A percentile compares a stretch with the other conserved stretches of the same genome.
Evolutionary conservation across 2,329 filamentous ascomycete species (phyloP).

Genomic region (Escovopsis sp.): DNA sequence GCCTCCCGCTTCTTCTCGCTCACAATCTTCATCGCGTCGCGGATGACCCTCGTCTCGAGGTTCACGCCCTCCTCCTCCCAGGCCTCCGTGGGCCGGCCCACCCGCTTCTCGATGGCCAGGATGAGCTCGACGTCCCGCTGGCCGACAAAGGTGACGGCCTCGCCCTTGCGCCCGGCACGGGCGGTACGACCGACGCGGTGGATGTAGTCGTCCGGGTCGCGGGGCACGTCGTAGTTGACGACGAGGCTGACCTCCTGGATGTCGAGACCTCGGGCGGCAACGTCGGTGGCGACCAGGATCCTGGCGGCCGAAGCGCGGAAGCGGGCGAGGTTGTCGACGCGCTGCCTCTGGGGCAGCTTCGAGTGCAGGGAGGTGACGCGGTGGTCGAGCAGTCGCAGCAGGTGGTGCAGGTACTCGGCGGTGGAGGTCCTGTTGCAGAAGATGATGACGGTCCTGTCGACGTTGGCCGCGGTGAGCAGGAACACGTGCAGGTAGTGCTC

Average conservation of each 20-base stretch:
- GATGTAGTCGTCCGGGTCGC: conserved; percentile 96
- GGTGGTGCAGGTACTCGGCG: conserved; percentile 76
- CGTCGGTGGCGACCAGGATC: conserved; percentile 87
- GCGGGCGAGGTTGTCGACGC: conserved; percentile 73
- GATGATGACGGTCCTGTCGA: conserved; percentile 66
- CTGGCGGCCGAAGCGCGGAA: conserved; percentile 83
- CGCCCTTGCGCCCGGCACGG: conserved; percentile 71
- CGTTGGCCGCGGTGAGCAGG: conserved; percentile 62
- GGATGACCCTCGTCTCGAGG: conserved; percentile 76
- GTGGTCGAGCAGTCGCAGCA: conserved; percentile 74
- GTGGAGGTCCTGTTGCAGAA: conserved; percentile 90
- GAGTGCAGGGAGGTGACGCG: conserved; percentile 87
- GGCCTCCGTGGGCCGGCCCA: conserved; percentile 64
- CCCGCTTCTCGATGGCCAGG: conserved; percentile 75
- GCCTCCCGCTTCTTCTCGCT: conserved; percentile 94
- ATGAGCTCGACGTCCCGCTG: conserved; percentile 86
- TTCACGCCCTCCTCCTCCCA: conserved; percentile 89
- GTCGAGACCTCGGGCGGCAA: conserved; percentile 85
- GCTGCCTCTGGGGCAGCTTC: conserved; percentile 67
- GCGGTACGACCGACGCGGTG: conserved; percentile 93
- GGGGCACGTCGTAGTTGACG: conserved; percentile 87
- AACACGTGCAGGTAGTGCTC: conserved; percentile 91
- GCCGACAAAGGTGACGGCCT: conserved; percentile 76
- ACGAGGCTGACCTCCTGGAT: conserved; percentile 86
- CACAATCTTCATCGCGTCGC: conserved; percentile 75